Base-by-base conservation (phyloP, 2,329 filamentous ascomycete genomes). In the Fusarium kyushuense region DNA sequence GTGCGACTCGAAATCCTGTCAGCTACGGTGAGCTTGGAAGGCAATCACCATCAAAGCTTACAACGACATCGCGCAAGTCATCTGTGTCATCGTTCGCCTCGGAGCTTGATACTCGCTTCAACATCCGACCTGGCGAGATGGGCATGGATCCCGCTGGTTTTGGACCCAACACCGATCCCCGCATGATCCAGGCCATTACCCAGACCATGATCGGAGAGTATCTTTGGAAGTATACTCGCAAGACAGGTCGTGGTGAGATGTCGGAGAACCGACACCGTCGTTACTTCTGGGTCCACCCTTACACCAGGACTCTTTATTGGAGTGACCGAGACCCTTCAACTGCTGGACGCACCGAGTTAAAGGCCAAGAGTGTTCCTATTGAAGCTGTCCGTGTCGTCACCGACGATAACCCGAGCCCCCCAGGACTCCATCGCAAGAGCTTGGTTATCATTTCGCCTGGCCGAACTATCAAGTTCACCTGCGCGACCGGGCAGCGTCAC, bases 161-260 rank as follows among this genome's bases (percentile, higher is more conserved):
- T 63, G 87, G 89, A 12, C 84, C 89, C 21, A 87, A 87, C 67
- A 97, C 94, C 7, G 96, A 99, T 80, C 95, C 95, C 66, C 92
- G 95, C 73, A 97, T 99, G 94, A 98, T 99, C 72, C 94, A 97
- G 81, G 96, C 96, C 48, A 97, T 99, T 70, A 99, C 96, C 3
- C 95, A 99, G 80, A 98, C 96, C 19, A 99, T 99, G 96, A 98
- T 99, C 76, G 96, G 96, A 57, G 96, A 99, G 78, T 98, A 95
- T 78, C 84, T 99, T 40, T 99, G 96, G 96, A 99, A 99, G 79
- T 99, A 99, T 80, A 99, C 96, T 0, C 91, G 96, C 74, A 97
- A 96, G 82, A 86, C 94, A 62, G 94, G 94, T n/a, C 90, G 95
- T 25, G 92, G 90, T 55, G 92, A 94, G 67, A 89, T 97, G 80